Evolutionary conservation across 768 basidiomycete genomes (phyloP), one percentile per base, ranked within the genome.

Genomic region (Xerocomellus amylosporus): DNA sequence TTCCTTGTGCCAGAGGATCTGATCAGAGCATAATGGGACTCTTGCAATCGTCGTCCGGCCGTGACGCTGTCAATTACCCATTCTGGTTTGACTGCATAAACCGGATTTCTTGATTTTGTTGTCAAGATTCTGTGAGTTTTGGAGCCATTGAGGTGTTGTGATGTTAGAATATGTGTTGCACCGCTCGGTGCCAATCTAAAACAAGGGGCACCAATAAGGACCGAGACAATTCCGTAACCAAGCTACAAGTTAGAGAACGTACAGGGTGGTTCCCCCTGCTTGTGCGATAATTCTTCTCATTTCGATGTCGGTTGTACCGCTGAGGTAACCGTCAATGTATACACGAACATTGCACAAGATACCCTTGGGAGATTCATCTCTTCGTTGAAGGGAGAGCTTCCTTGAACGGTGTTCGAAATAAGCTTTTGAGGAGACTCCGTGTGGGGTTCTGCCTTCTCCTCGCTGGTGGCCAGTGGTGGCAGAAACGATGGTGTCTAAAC

Each of bases 91-190:
- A 93, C 88, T 51, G 93, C 79, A 51, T 86, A 77, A 20, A 76
- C 73, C 34, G 76, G 75, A 53, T 67, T 77, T 58, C 74, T 74
- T 31, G 73, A 74, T 61, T 80, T 83, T 22, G 73, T 67, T 19
- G 77, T 81, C 51, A 92, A 69, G 47, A 84, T 62, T 61, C 77
- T 83, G 54, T 91, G 83, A 3, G 80, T 86, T 70, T 93, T 93
- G 26, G 82, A 80, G 17, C 79, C 88, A 62, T 78, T 88, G 52
- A 92, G 74, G 49, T 79, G 79, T 58, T 83, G 81, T 7, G 89
- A 90, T 9, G 87, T 87, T 37, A 94, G 64, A 47, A 93, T 84
- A 66, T 94, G 91, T 8, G 91, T 93, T 43, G 85, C 86, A 10
- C 79, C 79, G 17, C 84, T 82, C 14, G 83, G 73, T 26, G 75